Percentiles rank a stretch among this genome's conserved stretches.
phyloP scores from a whole-genome alignment of 2,329 filamentous ascomycete genomes.

The Westerdykella sp. region DNA sequence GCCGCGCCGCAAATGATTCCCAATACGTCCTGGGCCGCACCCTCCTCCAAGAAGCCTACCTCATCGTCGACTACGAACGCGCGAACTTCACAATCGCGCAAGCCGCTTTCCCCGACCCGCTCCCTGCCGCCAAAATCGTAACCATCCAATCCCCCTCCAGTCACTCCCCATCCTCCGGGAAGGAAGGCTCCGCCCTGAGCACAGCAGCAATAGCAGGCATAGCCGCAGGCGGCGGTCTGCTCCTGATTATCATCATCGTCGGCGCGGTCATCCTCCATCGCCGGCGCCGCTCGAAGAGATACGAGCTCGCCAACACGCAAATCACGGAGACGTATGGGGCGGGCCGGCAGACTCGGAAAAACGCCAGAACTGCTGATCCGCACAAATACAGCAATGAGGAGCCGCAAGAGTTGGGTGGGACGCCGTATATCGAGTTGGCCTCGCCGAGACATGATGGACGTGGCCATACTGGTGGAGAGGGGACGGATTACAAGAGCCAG shows the following conservation, averaged over 20 bases:
- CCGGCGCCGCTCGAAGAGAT: constrained; percentile 12
- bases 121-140: constrained; percentile 24
- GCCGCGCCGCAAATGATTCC: constrained; percentile 49
- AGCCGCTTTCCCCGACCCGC: constrained; percentile 25
- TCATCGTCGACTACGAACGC: constrained; percentile 45
- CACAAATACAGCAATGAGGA: not conserved
- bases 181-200: constrained; percentile 9
- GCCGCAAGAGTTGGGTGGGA: constrained; percentile 22
- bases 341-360: not conserved
- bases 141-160: constrained; percentile 15
- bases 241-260: constrained; percentile 16
- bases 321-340: constrained; percentile 8
- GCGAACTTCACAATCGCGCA: constrained; percentile 43
- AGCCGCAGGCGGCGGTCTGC: constrained; percentile 17
- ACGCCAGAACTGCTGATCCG: not conserved
- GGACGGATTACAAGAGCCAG: constrained; percentile 11
- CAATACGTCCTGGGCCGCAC: constrained; percentile 59
- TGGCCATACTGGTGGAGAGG: not conserved
- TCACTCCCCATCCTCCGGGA: not conserved
- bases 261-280: constrained; percentile 18
- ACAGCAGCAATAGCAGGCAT: constrained; percentile 31
- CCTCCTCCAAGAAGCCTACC: constrained; percentile 60
- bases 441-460: constrained; percentile 6
- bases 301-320: constrained; percentile 19
- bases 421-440: constrained; percentile 16